Percentiles rank a stretch among this genome's conserved stretches.
Evolutionary conservation across 2,329 filamentous ascomycete species (phyloP).

Genomic region (Cladorrhinum sp.): DNA sequence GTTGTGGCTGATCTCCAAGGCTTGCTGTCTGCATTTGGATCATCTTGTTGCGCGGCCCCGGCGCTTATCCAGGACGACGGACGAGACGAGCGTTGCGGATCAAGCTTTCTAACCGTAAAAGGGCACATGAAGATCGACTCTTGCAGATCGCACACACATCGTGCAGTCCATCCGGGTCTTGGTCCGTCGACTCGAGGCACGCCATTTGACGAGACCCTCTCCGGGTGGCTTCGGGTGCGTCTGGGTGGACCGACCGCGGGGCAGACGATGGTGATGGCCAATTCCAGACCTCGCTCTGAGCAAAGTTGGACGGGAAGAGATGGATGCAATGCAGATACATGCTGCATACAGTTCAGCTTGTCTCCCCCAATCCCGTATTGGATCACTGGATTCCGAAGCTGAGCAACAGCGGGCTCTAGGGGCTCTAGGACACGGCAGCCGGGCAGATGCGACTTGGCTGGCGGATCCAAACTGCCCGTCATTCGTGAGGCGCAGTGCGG

Average conservation of each 20-base stretch:
- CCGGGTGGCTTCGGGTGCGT: not conserved
- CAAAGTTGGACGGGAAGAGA: not conserved
- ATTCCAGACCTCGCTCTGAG: not conserved
- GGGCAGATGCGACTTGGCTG: conserved; percentile 5
- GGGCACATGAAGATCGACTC: conserved; percentile 3
- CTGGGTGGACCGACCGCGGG: not conserved
- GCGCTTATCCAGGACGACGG: not conserved
- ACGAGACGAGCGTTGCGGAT: conserved; percentile 15
- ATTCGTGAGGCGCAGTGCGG: conserved; percentile 22
- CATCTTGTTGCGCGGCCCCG: not conserved
- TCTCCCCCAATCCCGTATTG: not conserved
- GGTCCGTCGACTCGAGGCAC: not conserved
- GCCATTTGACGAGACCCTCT: not conserved
- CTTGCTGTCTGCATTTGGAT: conserved; percentile 2
- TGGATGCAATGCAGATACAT: not conserved
- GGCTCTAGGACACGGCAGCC: not conserved
- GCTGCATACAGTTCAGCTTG: not conserved
- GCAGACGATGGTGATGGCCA: not conserved
- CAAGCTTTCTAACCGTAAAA: conserved; percentile 16
- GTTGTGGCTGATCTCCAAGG: not conserved
- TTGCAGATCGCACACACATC: not conserved
- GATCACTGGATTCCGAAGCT: not conserved
- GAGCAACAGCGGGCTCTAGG: not conserved
- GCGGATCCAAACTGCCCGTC: conserved; percentile 23
- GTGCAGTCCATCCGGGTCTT: not conserved